Conservation (phyloP, 768 basidiomycete genomes). For the Cystofilobasidium bisporidii region DNA sequence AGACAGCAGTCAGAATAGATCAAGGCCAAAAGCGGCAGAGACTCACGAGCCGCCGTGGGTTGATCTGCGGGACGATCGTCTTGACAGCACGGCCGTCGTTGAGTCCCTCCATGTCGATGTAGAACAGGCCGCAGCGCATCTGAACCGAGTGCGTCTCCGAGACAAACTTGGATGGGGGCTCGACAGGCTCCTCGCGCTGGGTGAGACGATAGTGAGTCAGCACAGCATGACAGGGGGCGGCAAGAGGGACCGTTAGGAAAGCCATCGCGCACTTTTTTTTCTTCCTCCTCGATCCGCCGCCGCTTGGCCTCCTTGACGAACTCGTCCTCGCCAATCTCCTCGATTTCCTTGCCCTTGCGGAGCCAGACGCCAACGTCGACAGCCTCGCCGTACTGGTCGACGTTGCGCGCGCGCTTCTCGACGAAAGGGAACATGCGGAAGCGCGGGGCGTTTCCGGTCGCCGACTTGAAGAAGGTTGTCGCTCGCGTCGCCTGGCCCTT, state of each 20-base stretch:
- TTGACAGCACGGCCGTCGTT: conserved; percentile 96
- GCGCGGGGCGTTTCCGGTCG: conserved; percentile 41
- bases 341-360: conserved; percentile 75
- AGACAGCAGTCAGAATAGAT: no score
- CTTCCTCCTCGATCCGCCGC: conserved; percentile 62
- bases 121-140: conserved; percentile 74
- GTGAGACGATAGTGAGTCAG: no score
- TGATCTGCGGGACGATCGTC: conserved; percentile 90
- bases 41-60: conserved; percentile 85
- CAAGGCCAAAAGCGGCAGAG: not conserved
- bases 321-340: conserved; percentile 67
- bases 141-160: conserved; percentile 65
- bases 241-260: no score
- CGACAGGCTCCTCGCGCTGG: conserved; percentile 59
- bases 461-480: conserved; percentile 74
- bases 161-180: conserved; percentile 86
- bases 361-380: conserved; percentile 95
- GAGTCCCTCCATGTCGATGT: conserved; percentile 90
- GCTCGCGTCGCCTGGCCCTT: conserved; percentile 85
- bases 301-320: conserved; percentile 64
- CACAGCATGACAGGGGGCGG: no score
- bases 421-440: conserved; percentile 97
- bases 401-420: conserved; percentile 70
- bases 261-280: conserved; percentile 67
- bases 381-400: conserved; percentile 92